Evolutionary conservation across 1,284 basidiomycete genomes (phyloP).

Genomic region (Farysia itapuensis): DNA sequence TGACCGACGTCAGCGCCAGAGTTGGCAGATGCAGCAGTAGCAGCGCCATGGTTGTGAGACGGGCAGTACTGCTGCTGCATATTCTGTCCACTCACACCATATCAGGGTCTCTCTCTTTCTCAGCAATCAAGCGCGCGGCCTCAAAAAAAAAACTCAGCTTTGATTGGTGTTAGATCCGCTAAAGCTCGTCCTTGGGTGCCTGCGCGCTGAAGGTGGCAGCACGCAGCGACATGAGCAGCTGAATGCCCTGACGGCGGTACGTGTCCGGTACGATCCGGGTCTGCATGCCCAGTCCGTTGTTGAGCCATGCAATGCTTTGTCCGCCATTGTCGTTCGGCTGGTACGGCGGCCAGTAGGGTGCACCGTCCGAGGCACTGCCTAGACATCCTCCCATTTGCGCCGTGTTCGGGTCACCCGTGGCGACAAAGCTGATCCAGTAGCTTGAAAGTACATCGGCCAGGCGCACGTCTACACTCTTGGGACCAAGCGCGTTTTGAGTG

Average conservation of each 20-base stretch:
- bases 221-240: conserved; percentile 15
- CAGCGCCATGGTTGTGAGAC: conserved; percentile 41
- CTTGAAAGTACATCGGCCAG: conserved; percentile 41
- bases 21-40: conserved; percentile 42
- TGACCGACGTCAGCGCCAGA: conserved; percentile 29
- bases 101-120: no score
- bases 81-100: no score
- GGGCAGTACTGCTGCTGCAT: no score
- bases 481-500: conserved; percentile 41
- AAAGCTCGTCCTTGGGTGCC: conserved; percentile 12
- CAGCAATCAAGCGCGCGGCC: no score
- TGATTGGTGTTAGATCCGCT: no score
- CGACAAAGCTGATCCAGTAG: conserved; percentile 46
- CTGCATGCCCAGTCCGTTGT: conserved; percentile 7
- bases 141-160: no score
- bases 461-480: conserved; percentile 14
- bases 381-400: conserved; percentile 2
- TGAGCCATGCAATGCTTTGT: conserved; percentile 3
- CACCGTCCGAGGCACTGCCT: background rate
- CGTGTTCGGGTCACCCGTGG: conserved; percentile 35
- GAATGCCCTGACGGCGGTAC: conserved; percentile 8
- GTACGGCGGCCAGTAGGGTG: conserved; percentile 36
- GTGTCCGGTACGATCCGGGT: conserved; percentile 4
- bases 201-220: conserved; percentile 1
- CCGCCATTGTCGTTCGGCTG: background rate